Evolutionary conservation across 441 rosid genomes (phyloP).

Genomic region (Adansonia madagascariensis): DNA sequence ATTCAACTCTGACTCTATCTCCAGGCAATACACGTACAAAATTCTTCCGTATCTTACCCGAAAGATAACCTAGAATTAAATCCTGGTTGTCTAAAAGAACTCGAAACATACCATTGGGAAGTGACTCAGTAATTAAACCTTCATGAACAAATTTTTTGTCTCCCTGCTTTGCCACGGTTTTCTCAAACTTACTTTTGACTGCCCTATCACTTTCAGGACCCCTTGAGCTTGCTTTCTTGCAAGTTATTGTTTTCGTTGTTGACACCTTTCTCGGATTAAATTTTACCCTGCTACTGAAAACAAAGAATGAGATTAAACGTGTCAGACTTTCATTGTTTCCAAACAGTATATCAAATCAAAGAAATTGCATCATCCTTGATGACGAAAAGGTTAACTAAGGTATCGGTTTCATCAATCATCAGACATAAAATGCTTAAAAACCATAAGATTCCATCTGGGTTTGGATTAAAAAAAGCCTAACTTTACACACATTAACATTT

Average conservation of each 20-base stretch:
- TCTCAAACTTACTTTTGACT: constrained; percentile 34
- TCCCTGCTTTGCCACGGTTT: constrained; percentile 41
- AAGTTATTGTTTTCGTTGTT: constrained; percentile 33
- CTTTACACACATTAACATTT: background rate
- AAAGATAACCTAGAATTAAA: constrained; percentile 75
- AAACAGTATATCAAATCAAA: constrained; percentile 14
- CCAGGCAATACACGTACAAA: constrained; percentile 81
- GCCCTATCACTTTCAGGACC: constrained; percentile 34
- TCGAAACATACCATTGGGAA: constrained; percentile 89
- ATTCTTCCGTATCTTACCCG: constrained; percentile 85
- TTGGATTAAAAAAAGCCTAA: background rate
- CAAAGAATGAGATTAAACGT: background rate
- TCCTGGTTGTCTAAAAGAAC: constrained; percentile 73
- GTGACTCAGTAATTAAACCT: constrained; percentile 80
- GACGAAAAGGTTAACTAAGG: background rate
- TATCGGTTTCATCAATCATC: background rate
- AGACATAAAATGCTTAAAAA: background rate
- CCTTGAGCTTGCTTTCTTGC: constrained; percentile 43
- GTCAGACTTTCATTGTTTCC: constrained; percentile 3
- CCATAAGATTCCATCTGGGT: background rate
- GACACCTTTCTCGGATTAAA: constrained; percentile 28
- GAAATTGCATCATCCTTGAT: background rate
- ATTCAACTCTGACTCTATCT: constrained; percentile 78
- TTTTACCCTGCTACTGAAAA: constrained; percentile 33
- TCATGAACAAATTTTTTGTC: constrained; percentile 55